These are phyloP conservation scores for Podila clonocystis DNA, from an alignment of 192 early-diverging fungal genomes.

Conservation along the genomic window DNA sequence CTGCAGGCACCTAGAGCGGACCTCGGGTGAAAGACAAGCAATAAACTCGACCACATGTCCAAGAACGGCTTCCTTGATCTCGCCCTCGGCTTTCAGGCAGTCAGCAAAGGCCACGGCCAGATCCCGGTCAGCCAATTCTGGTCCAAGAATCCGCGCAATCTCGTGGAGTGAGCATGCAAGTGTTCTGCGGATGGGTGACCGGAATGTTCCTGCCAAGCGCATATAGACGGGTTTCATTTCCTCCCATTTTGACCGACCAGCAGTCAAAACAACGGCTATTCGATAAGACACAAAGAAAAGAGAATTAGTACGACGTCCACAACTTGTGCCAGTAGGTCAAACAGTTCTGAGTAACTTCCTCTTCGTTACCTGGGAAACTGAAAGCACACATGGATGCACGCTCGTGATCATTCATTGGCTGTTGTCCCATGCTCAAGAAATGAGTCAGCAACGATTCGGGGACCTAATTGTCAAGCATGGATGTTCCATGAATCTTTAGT, in stretches of 20 bases:
- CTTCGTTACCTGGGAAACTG: slow-evolving; percentile 60
- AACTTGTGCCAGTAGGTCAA: background rate
- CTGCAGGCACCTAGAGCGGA: slow-evolving; percentile 72
- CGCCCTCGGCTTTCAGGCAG: slow-evolving; percentile 63
- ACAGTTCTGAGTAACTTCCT: background rate
- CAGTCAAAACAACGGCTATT: slow-evolving; percentile 64
- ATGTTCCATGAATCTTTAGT: background rate
- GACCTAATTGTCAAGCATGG: slow-evolving; percentile 31
- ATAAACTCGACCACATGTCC: slow-evolving; percentile 74
- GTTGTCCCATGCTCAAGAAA: slow-evolving; percentile 60
- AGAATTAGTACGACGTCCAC: background rate
- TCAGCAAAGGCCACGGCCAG: slow-evolving; percentile 62
- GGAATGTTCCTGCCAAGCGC: slow-evolving; percentile 42
- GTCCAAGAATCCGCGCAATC: slow-evolving; percentile 63
- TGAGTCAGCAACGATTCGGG: slow-evolving; percentile 59
- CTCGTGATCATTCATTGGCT: slow-evolving; percentile 62
- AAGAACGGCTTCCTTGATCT: slow-evolving; percentile 78
- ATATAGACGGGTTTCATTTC: slow-evolving; percentile 54
- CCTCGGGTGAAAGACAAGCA: slow-evolving; percentile 64
- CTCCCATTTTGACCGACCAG: slow-evolving; percentile 66
- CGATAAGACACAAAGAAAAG: slow-evolving; percentile 1
- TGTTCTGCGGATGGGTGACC: slow-evolving; percentile 63
- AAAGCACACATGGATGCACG: slow-evolving; percentile 65
- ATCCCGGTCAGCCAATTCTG: slow-evolving; percentile 62
- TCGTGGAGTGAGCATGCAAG: slow-evolving; percentile 71